Conservation (phyloP, 78 protist species). For the Dictyostelium brefeldianum region DNA sequence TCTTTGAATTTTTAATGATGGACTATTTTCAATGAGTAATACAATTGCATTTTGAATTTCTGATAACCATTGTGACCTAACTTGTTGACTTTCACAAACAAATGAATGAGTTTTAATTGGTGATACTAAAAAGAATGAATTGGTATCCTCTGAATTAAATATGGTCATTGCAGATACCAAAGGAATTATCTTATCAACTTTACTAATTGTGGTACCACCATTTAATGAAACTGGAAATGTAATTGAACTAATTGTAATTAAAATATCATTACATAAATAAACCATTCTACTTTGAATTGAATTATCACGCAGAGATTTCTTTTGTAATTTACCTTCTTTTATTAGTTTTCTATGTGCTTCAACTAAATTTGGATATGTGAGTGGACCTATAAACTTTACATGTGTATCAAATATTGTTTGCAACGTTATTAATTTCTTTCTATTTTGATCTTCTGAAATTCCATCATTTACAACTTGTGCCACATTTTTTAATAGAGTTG, state of each 20-base stretch:
- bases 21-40: slow-evolving; percentile 27
- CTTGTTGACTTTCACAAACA: slow-evolving; percentile 31
- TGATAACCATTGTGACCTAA: slow-evolving; percentile 37
- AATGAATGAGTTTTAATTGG: slow-evolving; percentile 69
- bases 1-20: slow-evolving; percentile 26
- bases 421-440: slow-evolving; percentile 37
- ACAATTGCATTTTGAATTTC: slow-evolving; percentile 57
- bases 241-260: slow-evolving; percentile 50
- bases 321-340: slow-evolving; percentile 55
- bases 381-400: slow-evolving; percentile 17
- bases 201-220: slow-evolving; percentile 2
- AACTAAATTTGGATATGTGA: slow-evolving; percentile 14
- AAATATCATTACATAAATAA: slow-evolving; percentile 46
- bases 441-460: slow-evolving; percentile 53
- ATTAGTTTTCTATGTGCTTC: slow-evolving; percentile 68
- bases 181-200: slow-evolving; percentile 68
- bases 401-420: slow-evolving; percentile 44
- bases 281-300: slow-evolving; percentile 44
- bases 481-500: slow-evolving; percentile 13
- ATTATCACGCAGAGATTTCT: slow-evolving; percentile 48
- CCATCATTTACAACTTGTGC: slow-evolving; percentile 80
- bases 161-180: slow-evolving; percentile 20
- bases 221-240: not conserved
- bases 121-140: slow-evolving; percentile 45
- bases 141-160: slow-evolving; percentile 24